Conservation (phyloP, 768 basidiomycete genomes). For the Pleurotus giganteus region DNA sequence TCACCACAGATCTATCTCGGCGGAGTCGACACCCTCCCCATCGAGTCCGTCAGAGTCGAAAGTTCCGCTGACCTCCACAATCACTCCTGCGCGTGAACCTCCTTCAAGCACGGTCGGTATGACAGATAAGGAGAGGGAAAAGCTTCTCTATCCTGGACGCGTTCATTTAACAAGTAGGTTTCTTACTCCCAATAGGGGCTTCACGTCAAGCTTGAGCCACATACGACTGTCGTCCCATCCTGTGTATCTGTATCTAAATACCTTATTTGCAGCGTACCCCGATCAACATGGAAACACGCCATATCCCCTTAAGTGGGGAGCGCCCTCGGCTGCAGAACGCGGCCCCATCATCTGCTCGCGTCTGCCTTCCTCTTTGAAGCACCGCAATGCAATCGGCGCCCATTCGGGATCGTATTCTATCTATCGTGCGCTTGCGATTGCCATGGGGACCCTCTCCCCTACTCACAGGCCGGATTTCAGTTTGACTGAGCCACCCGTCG, state of each 20-base stretch:
- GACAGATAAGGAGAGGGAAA: conserved; percentile 68
- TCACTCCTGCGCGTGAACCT: conserved; percentile 9
- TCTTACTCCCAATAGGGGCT: conserved; percentile 1
- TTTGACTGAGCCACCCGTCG: conserved; percentile 81
- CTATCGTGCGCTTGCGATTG: conserved; percentile 90
- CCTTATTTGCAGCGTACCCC: conserved; percentile 61
- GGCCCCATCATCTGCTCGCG: conserved; percentile 91
- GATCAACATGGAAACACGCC: conserved; percentile 89
- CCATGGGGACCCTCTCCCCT: conserved; percentile 79
- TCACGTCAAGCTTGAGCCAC: background rate
- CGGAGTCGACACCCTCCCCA: background rate
- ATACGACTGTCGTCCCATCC: conserved; percentile 10
- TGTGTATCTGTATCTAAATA: conserved; percentile 7
- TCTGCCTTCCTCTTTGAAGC: conserved; percentile 79
- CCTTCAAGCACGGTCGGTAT: conserved; percentile 17
- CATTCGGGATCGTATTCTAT: conserved; percentile 94
- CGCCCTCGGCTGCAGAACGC: conserved; percentile 54
- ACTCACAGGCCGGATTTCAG: conserved; percentile 81
- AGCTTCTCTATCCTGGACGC: conserved; percentile 74
- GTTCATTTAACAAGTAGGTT: conserved; percentile 81
- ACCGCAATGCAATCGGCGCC: conserved; percentile 91
- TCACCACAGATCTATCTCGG: conserved; percentile 5
- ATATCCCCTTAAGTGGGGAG: conserved; percentile 80
- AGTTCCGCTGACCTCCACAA: conserved; percentile 12
- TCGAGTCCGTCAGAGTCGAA: background rate